phyloP scores from a whole-genome alignment of 1,139 yeast genomes.

The Candida mesenterica region DNA sequence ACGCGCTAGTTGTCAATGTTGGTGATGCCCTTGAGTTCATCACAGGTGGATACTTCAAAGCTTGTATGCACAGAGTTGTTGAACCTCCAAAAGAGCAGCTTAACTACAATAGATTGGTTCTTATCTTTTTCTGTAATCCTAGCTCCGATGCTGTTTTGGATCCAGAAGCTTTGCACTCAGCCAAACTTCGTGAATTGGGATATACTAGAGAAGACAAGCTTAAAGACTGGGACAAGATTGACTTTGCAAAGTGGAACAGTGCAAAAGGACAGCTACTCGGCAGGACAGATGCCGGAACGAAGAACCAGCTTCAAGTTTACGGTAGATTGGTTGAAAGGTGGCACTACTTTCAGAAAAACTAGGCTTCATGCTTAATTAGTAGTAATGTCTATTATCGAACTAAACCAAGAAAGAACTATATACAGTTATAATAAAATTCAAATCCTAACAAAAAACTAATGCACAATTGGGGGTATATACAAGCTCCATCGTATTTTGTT shows the following conservation, averaged over 20 bases:
- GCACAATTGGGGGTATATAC: conserved; percentile 5
- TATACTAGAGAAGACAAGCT: conserved; percentile 10
- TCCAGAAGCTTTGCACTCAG: conserved; percentile 17
- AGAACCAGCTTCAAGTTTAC: conserved; percentile 18
- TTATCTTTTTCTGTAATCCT: conserved; percentile 27
- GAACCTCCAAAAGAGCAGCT: conserved; percentile 30
- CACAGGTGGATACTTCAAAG: conserved; percentile 31
- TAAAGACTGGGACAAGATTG: conserved; percentile 18
- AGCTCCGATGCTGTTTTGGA: conserved; percentile 16
- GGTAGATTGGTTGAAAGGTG: conserved; percentile 21
- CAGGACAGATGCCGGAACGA: conserved; percentile 16
- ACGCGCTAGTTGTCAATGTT: conserved; percentile 26
- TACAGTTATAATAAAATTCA: conserved; percentile 7
- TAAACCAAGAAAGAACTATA: conserved; percentile 5
- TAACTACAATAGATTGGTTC: conserved; percentile 21
- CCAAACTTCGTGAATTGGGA: conserved; percentile 14
- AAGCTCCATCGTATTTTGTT: background rate
- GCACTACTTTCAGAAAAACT: conserved; percentile 13
- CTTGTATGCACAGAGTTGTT: conserved; percentile 29
- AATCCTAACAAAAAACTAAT: conserved; percentile 1
- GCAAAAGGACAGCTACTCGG: conserved; percentile 19
- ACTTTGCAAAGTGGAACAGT: conserved; percentile 18
- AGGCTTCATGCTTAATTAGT: background rate
- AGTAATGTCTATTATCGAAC: conserved; percentile 7
- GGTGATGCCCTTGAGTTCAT: conserved; percentile 31